phyloP scores from a whole-genome alignment of 2,329 filamentous ascomycete genomes.

The Dactylonectria estremocensis region DNA sequence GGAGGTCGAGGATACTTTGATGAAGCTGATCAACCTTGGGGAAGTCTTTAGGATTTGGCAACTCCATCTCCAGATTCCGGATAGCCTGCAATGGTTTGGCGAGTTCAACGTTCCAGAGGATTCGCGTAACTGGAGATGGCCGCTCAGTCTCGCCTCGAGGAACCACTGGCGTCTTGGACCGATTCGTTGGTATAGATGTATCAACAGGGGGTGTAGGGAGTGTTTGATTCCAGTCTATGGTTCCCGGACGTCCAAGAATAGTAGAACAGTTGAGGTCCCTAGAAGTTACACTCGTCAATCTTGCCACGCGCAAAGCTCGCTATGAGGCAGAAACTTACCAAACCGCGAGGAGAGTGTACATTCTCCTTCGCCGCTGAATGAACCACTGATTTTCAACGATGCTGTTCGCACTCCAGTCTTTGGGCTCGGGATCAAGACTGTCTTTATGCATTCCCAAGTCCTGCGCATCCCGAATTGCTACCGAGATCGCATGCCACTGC shows the following conservation, averaged over 20 bases:
- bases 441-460: conserved; percentile 74
- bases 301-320: not conserved
- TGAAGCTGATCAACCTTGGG: conserved; percentile 69
- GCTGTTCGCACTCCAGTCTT: conserved; percentile 62
- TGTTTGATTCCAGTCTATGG: conserved; percentile 65
- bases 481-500: conserved; percentile 70
- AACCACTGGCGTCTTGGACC: conserved; percentile 63
- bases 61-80: conserved; percentile 69
- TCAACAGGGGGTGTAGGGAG: conserved; percentile 69
- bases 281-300: conserved; percentile 22
- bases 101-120: conserved; percentile 66
- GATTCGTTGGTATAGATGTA: conserved; percentile 63
- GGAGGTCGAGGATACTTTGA: conserved; percentile 63
- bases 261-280: conserved; percentile 71
- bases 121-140: conserved; percentile 70
- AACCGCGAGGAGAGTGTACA: conserved; percentile 69
- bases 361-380: conserved; percentile 68
- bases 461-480: conserved; percentile 73
- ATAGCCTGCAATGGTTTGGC: conserved; percentile 67
- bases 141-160: conserved; percentile 65
- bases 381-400: conserved; percentile 71
- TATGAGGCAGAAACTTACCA: conserved; percentile 46
- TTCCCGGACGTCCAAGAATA: conserved; percentile 70
- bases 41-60: conserved; percentile 69
- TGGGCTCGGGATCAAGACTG: conserved; percentile 65